Percentiles rank a stretch among this genome's conserved stretches.
phyloP scores from a whole-genome alignment of 768 basidiomycete genomes.

The Chalciporus sphaerocephalus region DNA sequence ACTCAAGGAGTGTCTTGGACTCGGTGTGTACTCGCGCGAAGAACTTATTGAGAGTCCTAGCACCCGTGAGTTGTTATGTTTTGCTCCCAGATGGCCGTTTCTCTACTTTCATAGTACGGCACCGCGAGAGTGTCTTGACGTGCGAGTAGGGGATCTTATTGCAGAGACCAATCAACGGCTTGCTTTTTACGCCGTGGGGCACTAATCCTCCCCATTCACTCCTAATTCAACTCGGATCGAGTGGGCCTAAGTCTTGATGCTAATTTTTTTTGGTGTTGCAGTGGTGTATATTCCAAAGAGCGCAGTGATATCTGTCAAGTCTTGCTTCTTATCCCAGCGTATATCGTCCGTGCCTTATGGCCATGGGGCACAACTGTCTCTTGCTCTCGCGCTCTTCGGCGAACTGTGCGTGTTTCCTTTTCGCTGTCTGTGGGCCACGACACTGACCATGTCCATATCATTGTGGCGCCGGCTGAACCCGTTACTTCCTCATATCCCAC shows the following conservation, averaged over 20 bases:
- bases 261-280: constrained; percentile 25
- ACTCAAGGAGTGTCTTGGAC: constrained; percentile 8
- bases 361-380: constrained; percentile 52
- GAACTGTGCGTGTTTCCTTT: constrained; percentile 50
- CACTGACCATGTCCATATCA: constrained; percentile 5
- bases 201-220: constrained; percentile 1
- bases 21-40: constrained; percentile 24
- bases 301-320: constrained; percentile 57
- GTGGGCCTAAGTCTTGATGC: not conserved
- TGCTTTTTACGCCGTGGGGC: constrained; percentile 3
- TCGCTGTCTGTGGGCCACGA: constrained; percentile 1
- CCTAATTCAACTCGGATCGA: not conserved
- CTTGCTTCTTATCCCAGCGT: constrained; percentile 43
- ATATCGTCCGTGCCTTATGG: constrained; percentile 51
- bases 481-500: constrained; percentile 7
- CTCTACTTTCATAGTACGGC: not conserved
- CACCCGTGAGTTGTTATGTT: constrained; percentile 26
- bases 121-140: not conserved
- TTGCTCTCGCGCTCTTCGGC: constrained; percentile 58
- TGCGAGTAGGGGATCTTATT: constrained; percentile 1
- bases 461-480: constrained; percentile 12
- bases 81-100: constrained; percentile 2
- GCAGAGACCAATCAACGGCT: not conserved
- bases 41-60: constrained; percentile 18
- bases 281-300: constrained; percentile 64